Evolutionary conservation across 202 grass and related monocot genomes (phyloP), one percentile per base, ranked within the genome.

Genomic region (Musa balbisiana): DNA sequence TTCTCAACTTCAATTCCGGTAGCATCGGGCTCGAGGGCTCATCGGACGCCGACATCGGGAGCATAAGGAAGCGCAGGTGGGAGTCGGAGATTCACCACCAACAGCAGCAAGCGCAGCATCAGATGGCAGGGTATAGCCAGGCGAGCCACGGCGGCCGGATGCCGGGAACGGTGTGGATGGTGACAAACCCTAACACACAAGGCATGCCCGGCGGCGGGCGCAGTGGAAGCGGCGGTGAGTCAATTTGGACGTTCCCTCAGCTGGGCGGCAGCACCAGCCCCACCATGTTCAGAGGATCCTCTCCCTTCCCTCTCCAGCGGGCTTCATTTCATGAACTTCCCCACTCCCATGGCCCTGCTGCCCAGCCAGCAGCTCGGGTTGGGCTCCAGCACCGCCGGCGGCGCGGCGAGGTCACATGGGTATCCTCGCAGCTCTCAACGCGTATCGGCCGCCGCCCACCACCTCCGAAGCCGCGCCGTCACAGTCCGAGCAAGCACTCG

Each of bases 301-400:
- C n/a, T n/a, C n/a, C n/a, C n/a, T n/a, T n/a, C n/a, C 83, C 81
- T 92, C 63, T 81, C 91, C 2, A 77, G 89, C 52, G 95, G 95
- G 53, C 75, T 99, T 76, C 95, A 99, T 88, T 99, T 99, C 87
- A 99, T 95, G 95, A 99, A 99, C 84, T 90, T 99, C 24, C 89
- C 91, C 0, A 72, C 91, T 19, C 91, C 89, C 54, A 86, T 99
- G 95, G 87, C 95, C 3, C 80, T 99, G 33, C 79, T 95, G 17
- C 91, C 91, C 0, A 82, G 91, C 1, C 95, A 94, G 82, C 95
- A 99, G 74, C 83, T 94, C 74, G 94, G 94, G 68, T 85, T 95
- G 22, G 83, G 91, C 12, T 53, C 55, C 14, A 83, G 66, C 6
- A 81, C 69, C 2, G 87, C 76, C 0, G 76, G 84, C 2, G 76